Conservation (phyloP, 768 basidiomycete genomes). For the Boletus reticuloceps region DNA sequence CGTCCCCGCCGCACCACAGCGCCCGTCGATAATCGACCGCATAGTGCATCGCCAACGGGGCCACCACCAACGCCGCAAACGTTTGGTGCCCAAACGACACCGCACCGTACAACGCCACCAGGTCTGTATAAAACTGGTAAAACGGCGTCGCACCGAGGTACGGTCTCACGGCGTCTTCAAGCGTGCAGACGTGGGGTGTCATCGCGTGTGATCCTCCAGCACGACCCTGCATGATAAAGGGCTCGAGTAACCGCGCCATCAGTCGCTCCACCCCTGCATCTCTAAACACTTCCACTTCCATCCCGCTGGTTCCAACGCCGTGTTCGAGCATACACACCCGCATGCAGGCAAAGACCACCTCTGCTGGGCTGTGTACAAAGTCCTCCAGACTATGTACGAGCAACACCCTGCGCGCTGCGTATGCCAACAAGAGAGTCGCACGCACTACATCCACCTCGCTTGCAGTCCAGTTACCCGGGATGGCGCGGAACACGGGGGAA, state of each 20-base stretch:
- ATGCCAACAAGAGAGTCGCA: conserved; percentile 61
- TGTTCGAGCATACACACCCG: conserved; percentile 96
- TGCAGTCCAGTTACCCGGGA: conserved; percentile 72
- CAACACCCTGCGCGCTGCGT: conserved; percentile 47
- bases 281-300: conserved; percentile 70
- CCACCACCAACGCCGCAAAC: conserved; percentile 74
- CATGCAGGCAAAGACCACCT: conserved; percentile 76
- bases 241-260: conserved; percentile 58
- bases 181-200: conserved; percentile 16
- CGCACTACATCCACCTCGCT: conserved; percentile 78
- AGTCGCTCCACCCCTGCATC: conserved; percentile 58
- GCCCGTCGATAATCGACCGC: conserved; percentile 79
- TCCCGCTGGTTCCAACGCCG: conserved; percentile 34
- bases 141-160: conserved; percentile 76
- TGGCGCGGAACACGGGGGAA: conserved; percentile 61
- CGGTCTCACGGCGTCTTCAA: conserved; percentile 54
- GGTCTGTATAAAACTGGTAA: conserved; percentile 92
- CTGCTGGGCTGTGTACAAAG: conserved; percentile 27
- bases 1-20: conserved; percentile 75
- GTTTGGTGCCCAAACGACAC: conserved; percentile 81
- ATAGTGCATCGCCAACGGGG: conserved; percentile 75
- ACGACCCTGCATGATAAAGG: conserved; percentile 40
- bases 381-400: conserved; percentile 37
- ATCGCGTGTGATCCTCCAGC: neutral
- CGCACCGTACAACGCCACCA: conserved; percentile 85